Conservation (phyloP, 257 asterid genomes). For the Sherardia arvensis region DNA sequence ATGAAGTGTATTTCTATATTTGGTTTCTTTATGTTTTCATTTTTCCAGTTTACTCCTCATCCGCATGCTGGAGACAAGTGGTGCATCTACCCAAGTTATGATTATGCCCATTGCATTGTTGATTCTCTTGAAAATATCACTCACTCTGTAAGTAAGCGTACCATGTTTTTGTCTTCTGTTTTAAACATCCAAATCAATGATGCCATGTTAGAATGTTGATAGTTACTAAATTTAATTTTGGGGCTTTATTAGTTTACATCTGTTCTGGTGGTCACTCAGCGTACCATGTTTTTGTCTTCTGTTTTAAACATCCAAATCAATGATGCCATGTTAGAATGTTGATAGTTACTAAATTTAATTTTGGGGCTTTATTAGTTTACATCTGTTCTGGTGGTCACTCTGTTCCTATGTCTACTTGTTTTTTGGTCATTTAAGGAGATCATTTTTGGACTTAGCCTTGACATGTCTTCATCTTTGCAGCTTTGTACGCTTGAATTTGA, state of each 20-base stretch:
- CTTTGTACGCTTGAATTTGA: constrained; percentile 93
- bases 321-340: background rate
- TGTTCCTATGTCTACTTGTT: background rate
- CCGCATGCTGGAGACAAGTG: constrained; percentile 98
- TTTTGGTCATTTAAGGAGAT: background rate
- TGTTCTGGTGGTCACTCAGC: too few species aligned
- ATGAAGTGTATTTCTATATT: background rate
- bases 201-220: background rate
- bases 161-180: background rate
- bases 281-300: constrained; percentile 4
- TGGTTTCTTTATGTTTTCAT: constrained; percentile 13
- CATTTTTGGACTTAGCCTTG: too few species aligned
- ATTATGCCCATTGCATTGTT: constrained; percentile 86
- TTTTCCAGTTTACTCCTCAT: constrained; percentile 84
- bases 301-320: background rate
- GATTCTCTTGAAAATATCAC: constrained; percentile 93
- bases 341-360: background rate
- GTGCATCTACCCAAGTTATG: constrained; percentile 99
- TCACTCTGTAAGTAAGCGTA: constrained; percentile 68
- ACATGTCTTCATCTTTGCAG: constrained; percentile 28
- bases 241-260: too few species aligned
- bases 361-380: too few species aligned
- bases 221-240: background rate
- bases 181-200: background rate
- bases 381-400: too few species aligned